Evolutionary conservation across 2,329 filamentous ascomycete species (phyloP), one percentile per base, ranked within the genome.

Genomic region (Monilinia polystroma): DNA sequence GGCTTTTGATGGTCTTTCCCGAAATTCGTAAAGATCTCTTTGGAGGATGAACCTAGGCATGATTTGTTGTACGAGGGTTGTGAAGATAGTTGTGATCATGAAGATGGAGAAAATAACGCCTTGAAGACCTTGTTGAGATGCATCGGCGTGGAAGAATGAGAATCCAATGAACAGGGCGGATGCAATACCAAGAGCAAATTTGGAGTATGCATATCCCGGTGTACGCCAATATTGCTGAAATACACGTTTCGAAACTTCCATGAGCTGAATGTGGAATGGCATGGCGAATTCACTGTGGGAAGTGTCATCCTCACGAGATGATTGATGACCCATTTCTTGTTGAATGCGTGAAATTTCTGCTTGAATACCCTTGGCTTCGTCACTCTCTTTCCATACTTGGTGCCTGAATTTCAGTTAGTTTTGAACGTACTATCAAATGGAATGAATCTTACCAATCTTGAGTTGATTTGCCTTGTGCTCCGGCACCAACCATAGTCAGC

Each of bases 171-270:
- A 90, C 12, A 81, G 54, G 80, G 82, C 70, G 75, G 69, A 75
- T 4, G 69, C 69, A 41, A 83, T 78, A 69, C 84, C 86, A 29
- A 91, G 83, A 1, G 82, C 76, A 1, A 83, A 73, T 78, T 93
- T 93, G 64, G 87, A 85, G 78, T 90, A 92, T 73, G 93, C 88
- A 78, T 93, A 93, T 1, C 84, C 82, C 0, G 90, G 90, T 1
- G 84, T 90, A 63, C 90, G 85, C 90, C 90, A 93, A 80, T 91
- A 91, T 76, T 93, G 90, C 73, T 90, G 82, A 77, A 91, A 92
- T 16, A 91, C 86, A 68, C 90, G 88, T 11, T 82, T 72, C 1
- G 85, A 86, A 53, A 92, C 90, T 67, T 87, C 82, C 54, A 77
- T 78, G 0, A 94, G 78, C 75, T 97, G 93, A 0, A 80, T 73